Conservation (phyloP, 139 green algal genomes). For the Yamagishiella unicocca region DNA sequence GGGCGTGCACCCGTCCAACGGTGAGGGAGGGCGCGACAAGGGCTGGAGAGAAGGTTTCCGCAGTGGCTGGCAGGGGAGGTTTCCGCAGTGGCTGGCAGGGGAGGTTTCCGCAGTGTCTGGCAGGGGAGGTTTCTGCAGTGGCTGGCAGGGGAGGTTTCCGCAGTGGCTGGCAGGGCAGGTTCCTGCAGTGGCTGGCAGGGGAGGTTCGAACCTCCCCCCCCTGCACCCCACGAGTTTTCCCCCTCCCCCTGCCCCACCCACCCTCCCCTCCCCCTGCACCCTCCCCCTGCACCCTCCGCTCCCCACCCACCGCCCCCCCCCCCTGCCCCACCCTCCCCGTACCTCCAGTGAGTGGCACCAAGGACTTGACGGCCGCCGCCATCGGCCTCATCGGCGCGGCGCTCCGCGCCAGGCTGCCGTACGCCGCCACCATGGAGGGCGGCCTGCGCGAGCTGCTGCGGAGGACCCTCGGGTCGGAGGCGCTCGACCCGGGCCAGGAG, state of each 20-base stretch:
- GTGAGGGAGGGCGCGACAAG: too few relatives aligned
- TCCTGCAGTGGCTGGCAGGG: too few relatives aligned
- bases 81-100: too few relatives aligned
- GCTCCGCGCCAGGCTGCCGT: not conserved
- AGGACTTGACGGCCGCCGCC: not conserved
- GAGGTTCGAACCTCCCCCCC: too few relatives aligned
- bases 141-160: too few relatives aligned
- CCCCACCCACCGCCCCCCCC: not conserved
- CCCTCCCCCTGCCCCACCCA: too few relatives aligned
- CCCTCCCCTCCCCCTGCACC: not conserved
- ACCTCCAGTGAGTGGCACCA: not conserved
- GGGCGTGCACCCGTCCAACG: slow-evolving; percentile 5
- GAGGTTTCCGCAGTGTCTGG: too few relatives aligned
- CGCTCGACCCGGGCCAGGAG: not conserved
- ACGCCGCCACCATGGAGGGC: not conserved
- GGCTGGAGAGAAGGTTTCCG: too few relatives aligned
- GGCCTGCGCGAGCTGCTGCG: slow-evolving; percentile 21
- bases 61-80: too few relatives aligned
- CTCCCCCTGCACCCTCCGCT: not conserved
- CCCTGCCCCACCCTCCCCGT: not conserved
- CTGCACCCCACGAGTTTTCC: too few relatives aligned
- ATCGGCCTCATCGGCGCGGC: not conserved
- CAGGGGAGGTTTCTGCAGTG: too few relatives aligned
- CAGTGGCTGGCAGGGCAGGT: too few relatives aligned
- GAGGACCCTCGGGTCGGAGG: not conserved